Evolutionary conservation across 495 filamentous ascomycete species (phyloP), one percentile per base, ranked within the genome.

Genomic region (Aspergillus affinis): DNA sequence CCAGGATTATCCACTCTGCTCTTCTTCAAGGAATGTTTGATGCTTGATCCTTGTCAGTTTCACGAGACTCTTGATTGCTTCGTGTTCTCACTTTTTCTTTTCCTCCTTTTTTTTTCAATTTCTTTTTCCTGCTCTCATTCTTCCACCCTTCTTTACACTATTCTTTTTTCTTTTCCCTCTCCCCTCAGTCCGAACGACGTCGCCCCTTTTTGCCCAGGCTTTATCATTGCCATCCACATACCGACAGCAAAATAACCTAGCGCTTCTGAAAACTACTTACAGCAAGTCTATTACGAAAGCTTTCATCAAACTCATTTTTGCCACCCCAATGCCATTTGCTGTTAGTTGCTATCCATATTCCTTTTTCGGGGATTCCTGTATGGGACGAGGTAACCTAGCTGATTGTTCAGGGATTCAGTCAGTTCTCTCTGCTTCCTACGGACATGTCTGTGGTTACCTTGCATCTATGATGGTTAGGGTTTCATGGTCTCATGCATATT

Each of bases 401-500:
- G 17, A 9, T 41, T 44, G 30, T 36, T 36, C 59, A 41, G 51
- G 57, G 20, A n/a, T 51, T 17, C 45, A 44, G 29, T 58, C 52
- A 54, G 52, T 44, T 56, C 30, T 53, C 17, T 51, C 51, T 48
- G 44, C 27, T 56, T 23, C 30, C 46, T 36, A 55, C 55, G 21
- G 58, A 49, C 48, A 51, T 48, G 29, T 51, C 49, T 29, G 47
- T 59, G 61, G 58, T 65, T 62, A 66, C 61, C 55, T 63, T 64
- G 62, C 62, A 61, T 67, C 56, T 51, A 61, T 53, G 47, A 49
- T 51, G 55, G 30, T 58, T 46, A 59, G 54, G 57, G 55, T 62
- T 48, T 54, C 46, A 59, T 62, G 59, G 48, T 56, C 54, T 57
- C 57, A 46, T 64, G 64, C 62, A 61, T 60, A 61, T 52, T 57